Conservation (phyloP, 257 asterid species). For the Solanum pimpinellifolium region DNA sequence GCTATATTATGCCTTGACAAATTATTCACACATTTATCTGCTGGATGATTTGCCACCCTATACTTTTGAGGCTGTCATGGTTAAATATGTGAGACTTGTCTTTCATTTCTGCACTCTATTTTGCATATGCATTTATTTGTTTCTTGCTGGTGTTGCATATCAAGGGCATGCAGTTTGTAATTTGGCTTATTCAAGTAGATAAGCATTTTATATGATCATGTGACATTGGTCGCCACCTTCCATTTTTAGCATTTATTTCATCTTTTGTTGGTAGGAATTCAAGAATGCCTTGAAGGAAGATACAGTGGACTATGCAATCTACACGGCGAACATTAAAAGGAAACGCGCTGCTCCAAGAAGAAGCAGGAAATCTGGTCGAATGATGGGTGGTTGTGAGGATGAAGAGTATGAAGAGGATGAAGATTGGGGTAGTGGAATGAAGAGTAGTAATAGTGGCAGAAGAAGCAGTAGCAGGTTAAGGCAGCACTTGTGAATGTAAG, state of each 20-base stretch:
- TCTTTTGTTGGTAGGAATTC: slow-evolving; percentile 15
- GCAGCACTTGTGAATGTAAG: slow-evolving; percentile 61
- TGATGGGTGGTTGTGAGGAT: slow-evolving; percentile 4
- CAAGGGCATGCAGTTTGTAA: background rate
- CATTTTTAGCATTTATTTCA: background rate
- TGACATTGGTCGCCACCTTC: background rate
- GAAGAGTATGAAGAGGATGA: slow-evolving; percentile 17
- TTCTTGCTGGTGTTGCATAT: background rate
- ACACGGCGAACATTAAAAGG: slow-evolving; percentile 26
- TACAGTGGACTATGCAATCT: slow-evolving; percentile 27
- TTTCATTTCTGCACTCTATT: background rate
- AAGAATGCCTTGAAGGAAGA: slow-evolving; percentile 36
- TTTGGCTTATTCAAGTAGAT: background rate
- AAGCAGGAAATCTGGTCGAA: slow-evolving; percentile 16
- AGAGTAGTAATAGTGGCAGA: slow-evolving; percentile 31
- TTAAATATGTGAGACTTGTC: background rate
- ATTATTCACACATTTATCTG: background rate
- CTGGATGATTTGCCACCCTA: background rate
- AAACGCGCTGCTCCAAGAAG: slow-evolving; percentile 28
- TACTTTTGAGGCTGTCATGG: background rate
- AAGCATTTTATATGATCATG: background rate
- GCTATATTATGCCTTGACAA: background rate
- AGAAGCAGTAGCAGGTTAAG: slow-evolving; percentile 46
- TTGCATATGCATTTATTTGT: background rate
- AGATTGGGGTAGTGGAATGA: slow-evolving; percentile 32